Evolutionary conservation across 2,329 filamentous ascomycete genomes (phyloP), one percentile per base, ranked within the genome.

Genomic region (Calonectria pseudoturangicola): DNA sequence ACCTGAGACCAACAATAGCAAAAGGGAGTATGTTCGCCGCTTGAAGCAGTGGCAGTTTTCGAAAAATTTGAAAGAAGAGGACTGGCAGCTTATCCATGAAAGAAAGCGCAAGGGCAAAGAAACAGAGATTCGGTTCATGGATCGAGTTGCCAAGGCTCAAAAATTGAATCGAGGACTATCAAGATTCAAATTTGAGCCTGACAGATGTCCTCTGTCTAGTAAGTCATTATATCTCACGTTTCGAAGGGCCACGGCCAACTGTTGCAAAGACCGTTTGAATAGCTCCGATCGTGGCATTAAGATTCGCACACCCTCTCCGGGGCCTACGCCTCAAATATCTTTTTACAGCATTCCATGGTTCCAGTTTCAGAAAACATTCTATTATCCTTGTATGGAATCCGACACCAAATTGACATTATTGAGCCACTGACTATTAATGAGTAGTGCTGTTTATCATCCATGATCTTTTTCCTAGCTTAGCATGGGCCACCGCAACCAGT

Each of bases 231-330:
- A 41, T 25, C n/a, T 27, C n/a, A n/a, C 4, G 15, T 10, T 27
- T 16, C 10, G 5, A 18, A 36, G 9, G 5, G 4, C 36, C 4
- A 6, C 2, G 5, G 7, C 7, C 41, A 27, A 58, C 13, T 15
- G 13, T 2, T 18, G 2, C 12, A 25, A 39, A 58, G 54, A 16
- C 7, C 6, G 39, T 27, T 58, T 28, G 16, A 41, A 41, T 8
- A 8, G 0, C 18, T 48, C 51, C 10, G 47, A 25, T 39, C 39
- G 65, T 27, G 51, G 51, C 15, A 16, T 68, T 21, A 39, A 8
- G 13, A 68, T 58, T 27, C 50, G 65, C 41, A 36, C 65, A 4
- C 65, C 65, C 7, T 36, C 66, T 5, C 28, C 30, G 33, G 54
- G 25, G 8, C 54, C 30, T 10, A 16, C 7, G 15, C 4, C 4